Base-by-base conservation (phyloP, 495 filamentous ascomycete species). In the Aspergillus funiculosus region DNA sequence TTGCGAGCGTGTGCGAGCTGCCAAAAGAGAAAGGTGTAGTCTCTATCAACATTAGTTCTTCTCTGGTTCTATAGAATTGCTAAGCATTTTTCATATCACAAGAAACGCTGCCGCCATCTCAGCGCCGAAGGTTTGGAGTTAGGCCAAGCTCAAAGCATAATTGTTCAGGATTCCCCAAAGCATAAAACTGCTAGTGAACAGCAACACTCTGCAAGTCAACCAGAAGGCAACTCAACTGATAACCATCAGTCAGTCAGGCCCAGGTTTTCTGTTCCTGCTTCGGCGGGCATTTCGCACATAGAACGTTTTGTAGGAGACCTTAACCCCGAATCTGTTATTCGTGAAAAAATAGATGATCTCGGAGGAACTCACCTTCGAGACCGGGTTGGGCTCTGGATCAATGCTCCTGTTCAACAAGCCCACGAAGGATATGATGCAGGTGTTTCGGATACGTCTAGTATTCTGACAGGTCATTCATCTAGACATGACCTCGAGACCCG, bases 251-350 rank as follows among this genome's bases (percentile, higher is more conserved):
- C n/a, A n/a, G n/a, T n/a, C n/a, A n/a, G n/a, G n/a, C n/a, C n/a
- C n/a, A n/a, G n/a, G n/a, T n/a, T n/a, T n/a, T 39, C 49, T 29
- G 38, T 34, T 20, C 47, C 44, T 31, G 35, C 29, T 1, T 32
- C 49, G n/a, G 39, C 42, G 8, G 41, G 54, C 2, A 46, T 47
- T 22, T 47, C 58, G 6, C 46, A 28, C 18, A 57, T 60, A 28
- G 63, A 67, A 41, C 58, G 69, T 20, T 75, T 75, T 36, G 61
- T 75, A 19, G 72, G 72, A 19, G 68, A 74, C 47, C 53, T 74
- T 8, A 75, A 72, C 42, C 72, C 72, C 6, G 71, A 75, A 52
- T 61, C 71, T 20, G 60, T 69, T 3, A 71, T 75, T 50, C 64
- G 66, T 5, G 64, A 67, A 29, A 60, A 54, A 19, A 37, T 66